A percentile compares a stretch with the other conserved stretches of the same genome.
Evolutionary conservation across 129 eudicot species (phyloP).

Genomic region (Deinandra increscens): DNA sequence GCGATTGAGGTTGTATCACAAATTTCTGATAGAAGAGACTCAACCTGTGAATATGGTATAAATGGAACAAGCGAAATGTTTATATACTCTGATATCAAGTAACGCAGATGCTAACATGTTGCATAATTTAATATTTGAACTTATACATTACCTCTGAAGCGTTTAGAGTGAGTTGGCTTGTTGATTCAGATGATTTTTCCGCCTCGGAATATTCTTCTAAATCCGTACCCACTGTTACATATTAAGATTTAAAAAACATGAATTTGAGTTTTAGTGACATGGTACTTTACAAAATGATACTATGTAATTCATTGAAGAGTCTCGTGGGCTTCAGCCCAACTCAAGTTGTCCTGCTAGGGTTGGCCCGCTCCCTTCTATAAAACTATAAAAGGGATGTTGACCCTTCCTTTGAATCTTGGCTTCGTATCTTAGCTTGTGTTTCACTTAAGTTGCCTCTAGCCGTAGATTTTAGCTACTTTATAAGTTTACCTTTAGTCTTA

Average conservation of each 20-base stretch:
- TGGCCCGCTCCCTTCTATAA: neutral
- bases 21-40: slow-evolving; percentile 57
- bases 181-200: slow-evolving; percentile 40
- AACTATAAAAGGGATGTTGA: neutral
- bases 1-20: slow-evolving; percentile 89
- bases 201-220: slow-evolving; percentile 48
- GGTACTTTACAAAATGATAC: neutral
- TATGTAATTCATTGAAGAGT: neutral
- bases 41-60: slow-evolving; percentile 55
- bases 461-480: no score
- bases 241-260: neutral
- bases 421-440: neutral
- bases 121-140: neutral
- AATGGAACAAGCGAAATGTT: slow-evolving; percentile 1
- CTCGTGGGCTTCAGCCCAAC: neutral
- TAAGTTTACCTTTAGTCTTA: no score
- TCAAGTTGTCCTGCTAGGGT: neutral
- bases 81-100: neutral
- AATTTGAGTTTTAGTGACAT: neutral
- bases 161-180: slow-evolving; percentile 58
- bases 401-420: no score
- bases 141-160: slow-evolving; percentile 51
- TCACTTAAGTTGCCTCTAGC: no score
- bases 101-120: neutral
- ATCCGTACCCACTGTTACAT: slow-evolving; percentile 40